These are phyloP conservation scores for Quercus phellos DNA, from an alignment of 331 rosid genomes.

Conservation along the genomic window DNA sequence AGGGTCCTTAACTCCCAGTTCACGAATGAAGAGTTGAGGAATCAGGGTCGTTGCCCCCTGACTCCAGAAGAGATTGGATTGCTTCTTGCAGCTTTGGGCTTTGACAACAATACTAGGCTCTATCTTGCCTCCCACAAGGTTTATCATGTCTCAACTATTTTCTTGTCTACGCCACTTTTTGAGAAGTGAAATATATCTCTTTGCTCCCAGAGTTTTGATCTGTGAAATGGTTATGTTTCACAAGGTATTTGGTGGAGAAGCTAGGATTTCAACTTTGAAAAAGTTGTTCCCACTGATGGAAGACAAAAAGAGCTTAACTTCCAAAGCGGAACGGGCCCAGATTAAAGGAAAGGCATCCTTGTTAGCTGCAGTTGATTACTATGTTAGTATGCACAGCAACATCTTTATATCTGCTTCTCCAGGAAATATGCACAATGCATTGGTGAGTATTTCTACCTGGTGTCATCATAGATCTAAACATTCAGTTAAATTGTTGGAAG, in stretches of 20 bases:
- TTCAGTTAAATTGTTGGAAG: not conserved
- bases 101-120: slow-evolving; percentile 70
- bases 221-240: slow-evolving; percentile 11
- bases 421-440: slow-evolving; percentile 92
- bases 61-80: slow-evolving; percentile 91
- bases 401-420: slow-evolving; percentile 90
- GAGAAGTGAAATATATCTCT: slow-evolving; percentile 1
- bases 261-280: slow-evolving; percentile 69
- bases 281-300: slow-evolving; percentile 81
- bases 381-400: slow-evolving; percentile 75
- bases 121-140: slow-evolving; percentile 94
- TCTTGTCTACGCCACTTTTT: slow-evolving; percentile 4
- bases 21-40: slow-evolving; percentile 79
- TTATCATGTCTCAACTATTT: slow-evolving; percentile 14
- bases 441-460: slow-evolving; percentile 51
- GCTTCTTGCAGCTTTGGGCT: slow-evolving; percentile 79
- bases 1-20: slow-evolving; percentile 88
- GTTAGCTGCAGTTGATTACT: slow-evolving; percentile 85
- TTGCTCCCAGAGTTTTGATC: slow-evolving; percentile 2
- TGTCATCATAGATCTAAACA: slow-evolving; percentile 6
- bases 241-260: slow-evolving; percentile 88
- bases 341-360: slow-evolving; percentile 86
- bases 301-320: slow-evolving; percentile 83
- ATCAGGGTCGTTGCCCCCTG: slow-evolving; percentile 87
- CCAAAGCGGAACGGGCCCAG: slow-evolving; percentile 53